These are phyloP conservation scores for cucumber (Cucumis sativus) DNA, from an alignment of 306 rosid genomes.

Conservation along the genomic window Cucumber_9930_V3 NC_026661.2:5436501-5437000, in stretches of 20 bases:
- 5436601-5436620: conserved; percentile 75
- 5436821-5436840: conserved; percentile 65
- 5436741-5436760: conserved; percentile 77
- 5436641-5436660: not conserved
- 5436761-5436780: conserved; percentile 48
- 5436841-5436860: conserved; percentile 47
- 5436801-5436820: conserved; percentile 54
- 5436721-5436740: conserved; percentile 40
- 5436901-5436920: conserved; percentile 44
- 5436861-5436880: conserved; percentile 36
- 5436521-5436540: conserved; percentile 9
- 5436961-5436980: conserved; percentile 53
- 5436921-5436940: conserved; percentile 56
- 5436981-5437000: conserved; percentile 46
- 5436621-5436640: conserved; percentile 46
- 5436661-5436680: not conserved
- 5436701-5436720: not conserved
- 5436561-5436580: conserved; percentile 73
- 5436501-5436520: not conserved
- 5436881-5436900: conserved; percentile 54
- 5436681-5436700: not conserved
- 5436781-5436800: conserved; percentile 86
- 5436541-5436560: conserved; percentile 86
- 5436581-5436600: conserved; percentile 76
- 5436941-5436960: conserved; percentile 55